phyloP scores from a whole-genome alignment of 441 rosid genomes.

The Syzygium malaccense region DNA sequence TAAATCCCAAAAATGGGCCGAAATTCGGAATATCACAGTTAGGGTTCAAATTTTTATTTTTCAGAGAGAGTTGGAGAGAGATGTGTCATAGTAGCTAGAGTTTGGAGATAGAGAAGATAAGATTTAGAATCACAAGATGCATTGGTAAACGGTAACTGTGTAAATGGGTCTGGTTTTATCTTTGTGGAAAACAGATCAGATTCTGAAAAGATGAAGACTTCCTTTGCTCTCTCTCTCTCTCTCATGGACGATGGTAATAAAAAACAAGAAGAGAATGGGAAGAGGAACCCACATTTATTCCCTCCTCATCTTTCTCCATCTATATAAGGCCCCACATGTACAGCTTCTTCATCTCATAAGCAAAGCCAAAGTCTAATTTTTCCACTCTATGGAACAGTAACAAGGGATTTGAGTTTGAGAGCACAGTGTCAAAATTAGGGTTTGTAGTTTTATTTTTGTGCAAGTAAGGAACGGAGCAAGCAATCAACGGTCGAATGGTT shows the following conservation, averaged over 20 bases:
- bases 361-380: neutral
- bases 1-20: no score
- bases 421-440: neutral
- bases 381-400: neutral
- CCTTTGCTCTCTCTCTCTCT: neutral
- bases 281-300: constrained; percentile 9
- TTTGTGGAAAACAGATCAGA: neutral
- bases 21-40: no score
- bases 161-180: constrained; percentile 25
- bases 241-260: neutral
- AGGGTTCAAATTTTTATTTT: neutral
- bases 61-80: neutral
- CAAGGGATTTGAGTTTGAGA: neutral
- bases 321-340: neutral
- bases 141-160: constrained; percentile 32
- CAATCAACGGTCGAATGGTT: neutral
- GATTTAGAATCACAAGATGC: constrained; percentile 44
- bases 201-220: constrained; percentile 2
- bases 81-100: neutral
- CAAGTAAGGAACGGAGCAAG: neutral
- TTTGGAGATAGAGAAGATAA: neutral
- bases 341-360: neutral
- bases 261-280: constrained; percentile 10
- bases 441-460: neutral
- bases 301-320: neutral